Base-by-base conservation (phyloP, 176 grass and related monocot genomes). In the Elymus sibiricus region DNA sequence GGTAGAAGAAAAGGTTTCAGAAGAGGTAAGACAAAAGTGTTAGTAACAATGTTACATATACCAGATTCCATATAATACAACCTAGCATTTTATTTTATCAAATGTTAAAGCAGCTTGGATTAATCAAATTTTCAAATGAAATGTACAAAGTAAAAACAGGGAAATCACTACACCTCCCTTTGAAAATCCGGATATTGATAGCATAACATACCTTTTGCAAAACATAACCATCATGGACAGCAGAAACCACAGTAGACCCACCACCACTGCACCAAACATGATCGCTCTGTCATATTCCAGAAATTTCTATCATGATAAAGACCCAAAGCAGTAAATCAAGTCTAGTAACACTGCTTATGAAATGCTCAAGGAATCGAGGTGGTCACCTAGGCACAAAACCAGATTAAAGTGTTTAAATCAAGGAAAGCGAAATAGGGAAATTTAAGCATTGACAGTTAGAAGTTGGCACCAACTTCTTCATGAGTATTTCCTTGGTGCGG, bases 201-300 rank as follows among this genome's bases (percentile, higher is more conserved):
- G 16, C 26, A 83, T 19, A 59, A 16, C 59, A 76, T 89, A 98
- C 97, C 94, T 95, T 98, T 82, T 98, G 94, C 84, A 98, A 88
- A 76, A 98, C 97, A 84, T 92, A 98, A 70, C 97, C 97, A 51
- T 98, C 97, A 40, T 98, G 97, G 21, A 98, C 97, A 28, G 97
- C 97, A 82, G 97, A 87, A 84, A 98, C 88, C 32, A 94, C 92
- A 87, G 92, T 95, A 81, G 97, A 95, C 26, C 93, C 92, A 40
- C 97, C 97, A n/a, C 97, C 97, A 80, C 97, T 98, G 87, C 78
- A 90, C n/a, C 64, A 92, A 90, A 81, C 71, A 80, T 84, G 53
- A 65, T 13, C 74, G 55, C 9, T 84, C 56, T 49, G 65, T 80
- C 81, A 88, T 65, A 77, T 83, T 90, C 53, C 17, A 83, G 42